Percentiles rank a stretch among this genome's conserved stretches.
phyloP scores from a whole-genome alignment of 352 stramenopile genomes.

The Globisporangium abappressorium region DNA sequence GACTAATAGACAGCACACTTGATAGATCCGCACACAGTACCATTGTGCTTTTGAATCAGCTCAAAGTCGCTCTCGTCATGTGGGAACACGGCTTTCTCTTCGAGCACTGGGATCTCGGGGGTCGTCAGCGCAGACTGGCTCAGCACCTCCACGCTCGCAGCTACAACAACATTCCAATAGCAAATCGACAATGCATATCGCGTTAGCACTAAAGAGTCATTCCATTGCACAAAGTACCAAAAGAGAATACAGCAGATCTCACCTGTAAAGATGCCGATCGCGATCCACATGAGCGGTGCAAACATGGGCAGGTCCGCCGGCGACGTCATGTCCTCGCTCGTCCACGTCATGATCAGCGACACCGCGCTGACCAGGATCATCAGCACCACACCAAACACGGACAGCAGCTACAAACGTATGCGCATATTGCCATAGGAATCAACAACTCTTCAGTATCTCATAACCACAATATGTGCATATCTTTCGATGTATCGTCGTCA shows the following conservation, averaged over 20 bases:
- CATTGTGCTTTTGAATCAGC: conserved; percentile 44
- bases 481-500: background rate
- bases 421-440: background rate
- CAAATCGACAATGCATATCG: background rate
- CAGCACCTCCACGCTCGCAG: conserved; percentile 50
- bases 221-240: background rate
- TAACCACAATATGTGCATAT: background rate
- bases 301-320: conserved; percentile 70
- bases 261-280: conserved; percentile 77
- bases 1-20: too few relatives aligned
- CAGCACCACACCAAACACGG: conserved; percentile 63
- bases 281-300: conserved; percentile 76
- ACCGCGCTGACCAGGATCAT: conserved; percentile 64
- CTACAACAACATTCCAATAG: conserved; percentile 13
- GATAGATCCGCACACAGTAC: conserved; percentile 11
- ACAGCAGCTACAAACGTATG: conserved; percentile 43
- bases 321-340: conserved; percentile 39
- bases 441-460: background rate
- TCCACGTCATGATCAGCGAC: conserved; percentile 56
- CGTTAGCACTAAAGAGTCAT: background rate
- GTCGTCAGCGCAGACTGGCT: conserved; percentile 20
- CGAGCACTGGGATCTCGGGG: conserved; percentile 37
- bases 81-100: conserved; percentile 56
- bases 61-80: conserved; percentile 57
- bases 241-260: background rate